Conservation (phyloP, 2,329 filamentous ascomycete species). For the Hypoxylon sp. region DNA sequence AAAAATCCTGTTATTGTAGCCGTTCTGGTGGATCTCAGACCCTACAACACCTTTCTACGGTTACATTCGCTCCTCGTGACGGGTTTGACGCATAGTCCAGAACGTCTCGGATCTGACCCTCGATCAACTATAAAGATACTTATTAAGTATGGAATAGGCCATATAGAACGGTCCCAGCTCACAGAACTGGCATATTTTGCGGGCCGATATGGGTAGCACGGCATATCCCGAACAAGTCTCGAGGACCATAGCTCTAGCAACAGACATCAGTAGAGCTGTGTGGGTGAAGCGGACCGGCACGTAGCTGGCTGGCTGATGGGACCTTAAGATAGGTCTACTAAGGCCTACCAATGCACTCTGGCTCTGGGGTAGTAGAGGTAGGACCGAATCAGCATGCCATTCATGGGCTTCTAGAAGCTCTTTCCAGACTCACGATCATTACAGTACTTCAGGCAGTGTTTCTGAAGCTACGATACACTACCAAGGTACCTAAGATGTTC, state of each 20-base stretch:
- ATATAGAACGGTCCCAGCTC: background rate
- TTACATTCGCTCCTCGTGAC: constrained; percentile 3
- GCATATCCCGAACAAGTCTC: background rate
- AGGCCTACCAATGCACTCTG: background rate
- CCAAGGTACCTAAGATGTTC: no score
- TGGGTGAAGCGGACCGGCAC: background rate
- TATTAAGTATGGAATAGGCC: constrained; percentile 1
- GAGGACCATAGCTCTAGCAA: background rate
- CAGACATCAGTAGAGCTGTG: constrained; percentile 7
- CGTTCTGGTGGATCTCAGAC: constrained; percentile 1
- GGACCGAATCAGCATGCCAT: constrained; percentile 20
- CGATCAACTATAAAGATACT: background rate
- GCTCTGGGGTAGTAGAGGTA: constrained; percentile 18
- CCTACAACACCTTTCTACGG: background rate
- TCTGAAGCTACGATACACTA: background rate
- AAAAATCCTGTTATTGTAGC: background rate
- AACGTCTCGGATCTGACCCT: background rate
- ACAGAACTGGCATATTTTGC: constrained; percentile 10
- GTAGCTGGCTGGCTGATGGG: no score
- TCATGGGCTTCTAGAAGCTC: background rate
- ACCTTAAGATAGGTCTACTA: background rate
- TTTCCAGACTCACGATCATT: background rate
- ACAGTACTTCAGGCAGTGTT: background rate
- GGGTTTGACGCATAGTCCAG: background rate
- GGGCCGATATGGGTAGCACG: constrained; percentile 23